Conservation (phyloP, 176 grass and related monocot species). For the Sorghum bicolor region Sorghum_bicolor_NCBIv3 NC_012872.2:55494501-55495000, state of each 20-base stretch:
- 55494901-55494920: conserved; percentile 67
- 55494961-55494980: conserved; percentile 61
- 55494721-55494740: background rate
- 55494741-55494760: background rate
- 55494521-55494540: conserved; percentile 54
- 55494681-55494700: background rate
- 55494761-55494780: conserved; percentile 57
- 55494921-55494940: conserved; percentile 53
- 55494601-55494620: conserved; percentile 74
- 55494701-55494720: background rate
- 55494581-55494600: conserved; percentile 87
- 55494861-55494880: conserved; percentile 78
- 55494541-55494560: conserved; percentile 66
- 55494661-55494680: background rate
- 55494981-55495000: conserved; percentile 68
- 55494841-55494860: conserved; percentile 71
- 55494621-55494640: conserved; percentile 82
- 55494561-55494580: conserved; percentile 67
- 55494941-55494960: conserved; percentile 33
- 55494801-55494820: conserved; percentile 48
- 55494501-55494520: conserved; percentile 47
- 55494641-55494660: conserved; percentile 38
- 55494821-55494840: conserved; percentile 68
- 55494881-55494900: conserved; percentile 57
- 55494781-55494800: conserved; percentile 66